A percentile compares a stretch with the other conserved stretches of the same genome.
These are phyloP conservation scores for Colletotrichum salicis DNA, from an alignment of 2,329 filamentous ascomycete species.

Conservation along the genomic window DNA sequence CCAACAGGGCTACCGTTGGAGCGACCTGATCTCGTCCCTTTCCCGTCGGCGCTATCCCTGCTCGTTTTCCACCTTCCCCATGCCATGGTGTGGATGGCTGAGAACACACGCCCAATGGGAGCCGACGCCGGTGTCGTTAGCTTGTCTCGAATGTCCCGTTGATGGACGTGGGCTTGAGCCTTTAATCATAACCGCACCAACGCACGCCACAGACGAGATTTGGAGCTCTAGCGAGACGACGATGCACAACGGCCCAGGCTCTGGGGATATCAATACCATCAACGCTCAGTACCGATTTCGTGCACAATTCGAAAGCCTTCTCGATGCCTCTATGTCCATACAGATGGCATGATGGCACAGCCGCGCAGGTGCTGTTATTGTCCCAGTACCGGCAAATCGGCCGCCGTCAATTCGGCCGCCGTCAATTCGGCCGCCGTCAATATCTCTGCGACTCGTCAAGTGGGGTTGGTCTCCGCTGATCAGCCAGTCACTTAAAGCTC, in stretches of 20 bases:
- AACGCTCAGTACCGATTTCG: background rate
- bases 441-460: slow-evolving; percentile 16
- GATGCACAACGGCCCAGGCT: background rate
- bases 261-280: background rate
- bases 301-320: background rate
- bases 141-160: slow-evolving; percentile 30
- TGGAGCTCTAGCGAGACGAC: background rate
- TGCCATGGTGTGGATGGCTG: slow-evolving; percentile 18
- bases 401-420: slow-evolving; percentile 16
- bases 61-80: slow-evolving; percentile 12
- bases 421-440: slow-evolving; percentile 8
- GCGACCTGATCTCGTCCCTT: slow-evolving; percentile 6
- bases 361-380: background rate
- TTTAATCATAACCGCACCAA: slow-evolving; percentile 34
- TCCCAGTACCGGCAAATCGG: slow-evolving; percentile 4
- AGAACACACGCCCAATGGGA: slow-evolving; percentile 29
- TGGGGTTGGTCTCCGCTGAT: slow-evolving; percentile 12
- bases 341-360: background rate
- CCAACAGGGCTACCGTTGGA: slow-evolving; percentile 7
- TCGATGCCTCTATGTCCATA: background rate
- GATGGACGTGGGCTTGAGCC: slow-evolving; percentile 21
- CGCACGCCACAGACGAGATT: slow-evolving; percentile 17
- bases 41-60: slow-evolving; percentile 28
- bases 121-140: slow-evolving; percentile 14
- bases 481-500: slow-evolving; percentile 3